phyloP scores from a whole-genome alignment of 2,329 filamentous ascomycete species.

The Ilyonectria mors-panacis region DNA sequence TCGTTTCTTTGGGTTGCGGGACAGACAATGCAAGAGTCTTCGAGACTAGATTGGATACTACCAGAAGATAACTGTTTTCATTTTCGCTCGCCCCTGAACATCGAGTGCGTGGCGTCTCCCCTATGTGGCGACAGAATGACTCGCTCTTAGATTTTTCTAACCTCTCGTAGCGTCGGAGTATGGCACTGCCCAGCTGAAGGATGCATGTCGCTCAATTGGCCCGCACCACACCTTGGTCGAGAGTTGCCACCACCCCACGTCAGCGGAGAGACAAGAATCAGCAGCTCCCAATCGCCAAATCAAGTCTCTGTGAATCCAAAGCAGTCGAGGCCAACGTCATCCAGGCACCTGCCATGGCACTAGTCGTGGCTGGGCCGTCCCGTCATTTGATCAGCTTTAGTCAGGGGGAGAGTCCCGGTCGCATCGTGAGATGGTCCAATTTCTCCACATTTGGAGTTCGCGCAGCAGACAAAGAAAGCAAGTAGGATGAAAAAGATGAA shows the following conservation, averaged over 20 bases:
- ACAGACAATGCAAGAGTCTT: background rate
- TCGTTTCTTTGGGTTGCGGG: background rate
- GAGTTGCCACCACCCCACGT: background rate
- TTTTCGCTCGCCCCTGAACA: background rate
- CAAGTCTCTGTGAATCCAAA: background rate
- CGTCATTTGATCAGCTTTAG: background rate
- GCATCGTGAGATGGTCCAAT: background rate
- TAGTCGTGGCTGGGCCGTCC: background rate
- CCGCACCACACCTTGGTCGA: background rate
- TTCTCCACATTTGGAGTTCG: background rate
- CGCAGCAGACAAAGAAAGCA: background rate
- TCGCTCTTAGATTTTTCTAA: no score
- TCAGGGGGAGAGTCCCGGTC: background rate
- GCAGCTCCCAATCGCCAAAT: background rate
- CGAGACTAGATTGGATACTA: constrained; percentile 4
- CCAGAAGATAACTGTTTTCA: background rate
- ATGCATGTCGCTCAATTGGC: no score
- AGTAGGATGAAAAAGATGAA: no score
- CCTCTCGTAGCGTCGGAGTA: background rate
- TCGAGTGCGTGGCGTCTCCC: background rate
- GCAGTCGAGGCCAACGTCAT: background rate
- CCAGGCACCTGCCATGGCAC: background rate
- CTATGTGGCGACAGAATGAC: no score
- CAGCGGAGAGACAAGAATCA: background rate
- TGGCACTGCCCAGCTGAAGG: background rate